phyloP scores from a whole-genome alignment of 1,139 yeast genomes.

The Yamadazyma spencermartinsiae region DNA sequence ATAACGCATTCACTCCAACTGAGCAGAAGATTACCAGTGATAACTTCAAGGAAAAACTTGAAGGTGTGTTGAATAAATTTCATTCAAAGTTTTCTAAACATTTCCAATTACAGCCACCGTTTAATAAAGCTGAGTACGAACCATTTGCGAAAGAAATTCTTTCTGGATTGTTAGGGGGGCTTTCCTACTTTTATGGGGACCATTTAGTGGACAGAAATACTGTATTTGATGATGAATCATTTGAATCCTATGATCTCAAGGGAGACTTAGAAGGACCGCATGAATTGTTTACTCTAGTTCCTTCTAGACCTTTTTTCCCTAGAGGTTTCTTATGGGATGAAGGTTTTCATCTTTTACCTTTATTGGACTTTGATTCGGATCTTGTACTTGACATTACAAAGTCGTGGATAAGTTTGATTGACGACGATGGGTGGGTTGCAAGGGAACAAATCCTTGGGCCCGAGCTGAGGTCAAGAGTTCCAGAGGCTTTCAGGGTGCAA shows the following conservation, averaged over 20 bases:
- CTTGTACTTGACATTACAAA: slow-evolving; percentile 75
- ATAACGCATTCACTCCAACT: slow-evolving; percentile 42
- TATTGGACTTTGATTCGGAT: slow-evolving; percentile 82
- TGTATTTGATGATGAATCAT: slow-evolving; percentile 63
- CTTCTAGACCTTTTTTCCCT: slow-evolving; percentile 93
- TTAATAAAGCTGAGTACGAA: slow-evolving; percentile 42
- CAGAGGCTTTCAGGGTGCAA: slow-evolving; percentile 81
- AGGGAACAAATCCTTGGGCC: slow-evolving; percentile 92
- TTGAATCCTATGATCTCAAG: slow-evolving; percentile 51
- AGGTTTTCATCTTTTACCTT: slow-evolving; percentile 88
- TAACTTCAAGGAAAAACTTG: slow-evolving; percentile 42
- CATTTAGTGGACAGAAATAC: slow-evolving; percentile 78
- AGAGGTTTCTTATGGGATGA: slow-evolving; percentile 99
- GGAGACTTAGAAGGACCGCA: slow-evolving; percentile 65
- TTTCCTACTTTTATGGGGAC: slow-evolving; percentile 88
- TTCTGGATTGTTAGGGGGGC: slow-evolving; percentile 85
- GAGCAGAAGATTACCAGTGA: slow-evolving; percentile 43
- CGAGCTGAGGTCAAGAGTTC: slow-evolving; percentile 88
- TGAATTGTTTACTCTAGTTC: slow-evolving; percentile 79
- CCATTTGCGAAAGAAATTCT: slow-evolving; percentile 74
- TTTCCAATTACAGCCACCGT: slow-evolving; percentile 61
- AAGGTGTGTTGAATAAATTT: slow-evolving; percentile 39
- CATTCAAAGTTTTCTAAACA: slow-evolving; percentile 55
- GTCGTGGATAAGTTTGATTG: slow-evolving; percentile 87
- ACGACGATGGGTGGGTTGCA: slow-evolving; percentile 95